Percentiles rank a stretch among this genome's conserved stretches.
phyloP scores from a whole-genome alignment of 371 early-diverging fungal genomes.

The Mucor piriformis region DNA sequence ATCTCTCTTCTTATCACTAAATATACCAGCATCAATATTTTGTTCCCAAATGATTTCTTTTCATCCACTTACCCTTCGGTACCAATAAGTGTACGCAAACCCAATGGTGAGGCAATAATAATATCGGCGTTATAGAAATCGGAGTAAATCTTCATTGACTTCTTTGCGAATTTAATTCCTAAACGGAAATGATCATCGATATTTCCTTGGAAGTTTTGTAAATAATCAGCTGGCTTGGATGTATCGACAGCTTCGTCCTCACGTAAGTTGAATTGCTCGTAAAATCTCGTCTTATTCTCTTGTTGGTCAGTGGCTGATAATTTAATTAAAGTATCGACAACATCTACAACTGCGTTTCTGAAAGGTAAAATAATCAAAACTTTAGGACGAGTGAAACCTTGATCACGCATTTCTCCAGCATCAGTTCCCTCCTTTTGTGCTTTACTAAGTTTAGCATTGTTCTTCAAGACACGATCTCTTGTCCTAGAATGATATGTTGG shows the following conservation, averaged over 20 bases:
- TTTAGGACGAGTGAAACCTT: constrained; percentile 94
- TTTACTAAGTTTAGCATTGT: constrained; percentile 74
- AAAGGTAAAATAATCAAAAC: constrained; percentile 91
- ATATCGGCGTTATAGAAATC: constrained; percentile 91
- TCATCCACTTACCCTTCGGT: constrained; percentile 60
- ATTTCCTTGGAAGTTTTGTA: constrained; percentile 88
- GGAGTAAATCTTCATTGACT: constrained; percentile 83
- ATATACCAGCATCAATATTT: neutral
- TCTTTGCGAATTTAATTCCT: constrained; percentile 87
- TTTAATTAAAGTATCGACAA: constrained; percentile 76
- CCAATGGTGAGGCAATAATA: constrained; percentile 91
- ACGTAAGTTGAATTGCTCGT: constrained; percentile 69
- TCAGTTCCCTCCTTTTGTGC: constrained; percentile 53
- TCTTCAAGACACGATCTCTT: constrained; percentile 77
- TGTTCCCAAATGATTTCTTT: neutral
- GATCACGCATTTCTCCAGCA: constrained; percentile 82
- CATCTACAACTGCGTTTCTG: constrained; percentile 78
- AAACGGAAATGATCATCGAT: constrained; percentile 96
- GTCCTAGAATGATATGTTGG: too few relatives aligned
- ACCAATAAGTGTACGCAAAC: constrained; percentile 86
- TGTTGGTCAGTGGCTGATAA: constrained; percentile 83
- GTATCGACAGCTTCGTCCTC: constrained; percentile 62
- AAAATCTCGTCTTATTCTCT: constrained; percentile 80
- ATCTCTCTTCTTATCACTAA: constrained; percentile 81
- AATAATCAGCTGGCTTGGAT: constrained; percentile 82